These are phyloP conservation scores for Coprinopsis strossmayeri DNA, from an alignment of 768 basidiomycete species.

Conservation along the genomic window DNA sequence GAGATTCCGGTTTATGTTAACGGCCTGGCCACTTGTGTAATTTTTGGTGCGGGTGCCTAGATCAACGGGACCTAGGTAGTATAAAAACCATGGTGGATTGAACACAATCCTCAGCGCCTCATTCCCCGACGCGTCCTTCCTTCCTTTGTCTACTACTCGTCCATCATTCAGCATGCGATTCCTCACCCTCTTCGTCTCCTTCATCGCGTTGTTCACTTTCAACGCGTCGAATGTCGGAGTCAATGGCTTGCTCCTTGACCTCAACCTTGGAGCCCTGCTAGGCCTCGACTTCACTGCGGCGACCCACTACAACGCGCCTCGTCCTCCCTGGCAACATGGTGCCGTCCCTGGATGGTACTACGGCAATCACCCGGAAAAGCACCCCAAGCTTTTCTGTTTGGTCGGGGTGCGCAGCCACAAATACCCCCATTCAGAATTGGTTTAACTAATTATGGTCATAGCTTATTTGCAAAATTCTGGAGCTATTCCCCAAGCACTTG, in stretches of 20 bases:
- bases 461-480: constrained; percentile 12
- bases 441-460: constrained; percentile 1
- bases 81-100: no score
- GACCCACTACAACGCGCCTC: constrained; percentile 32
- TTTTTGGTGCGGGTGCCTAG: no score
- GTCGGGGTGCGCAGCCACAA: constrained; percentile 17
- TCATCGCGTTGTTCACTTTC: constrained; percentile 1
- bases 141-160: not conserved
- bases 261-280: constrained; percentile 5
- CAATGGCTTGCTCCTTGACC: not conserved
- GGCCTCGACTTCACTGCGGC: constrained; percentile 21
- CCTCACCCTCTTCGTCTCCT: constrained; percentile 1
- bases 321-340: constrained; percentile 27
- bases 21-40: not conserved
- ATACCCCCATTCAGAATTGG: not conserved
- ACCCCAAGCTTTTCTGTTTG: constrained; percentile 24
- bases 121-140: not conserved
- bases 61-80: no score
- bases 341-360: constrained; percentile 37
- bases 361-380: constrained; percentile 22
- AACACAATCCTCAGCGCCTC: no score
- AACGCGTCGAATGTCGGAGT: constrained; percentile 3
- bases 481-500: constrained; percentile 18
- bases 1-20: not conserved
- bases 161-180: constrained; percentile 6